These are phyloP conservation scores for Toxicodendron radicans DNA, from an alignment of 345 rosid species.

Conservation along the genomic window DNA sequence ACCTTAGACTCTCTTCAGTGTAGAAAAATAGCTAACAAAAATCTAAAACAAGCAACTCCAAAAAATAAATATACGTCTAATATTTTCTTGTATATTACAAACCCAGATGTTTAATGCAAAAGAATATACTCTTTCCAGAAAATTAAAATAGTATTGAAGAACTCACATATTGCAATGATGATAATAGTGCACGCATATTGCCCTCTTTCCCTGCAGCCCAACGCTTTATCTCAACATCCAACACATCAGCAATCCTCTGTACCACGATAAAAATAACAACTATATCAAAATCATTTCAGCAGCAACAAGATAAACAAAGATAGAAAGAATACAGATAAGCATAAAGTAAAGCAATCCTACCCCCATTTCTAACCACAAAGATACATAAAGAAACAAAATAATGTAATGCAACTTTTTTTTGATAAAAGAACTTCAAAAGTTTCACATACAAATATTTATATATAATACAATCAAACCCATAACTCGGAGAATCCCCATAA, in stretches of 20 bases:
- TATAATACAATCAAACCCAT: neutral
- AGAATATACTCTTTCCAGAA: neutral
- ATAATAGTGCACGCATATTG: conserved; percentile 85
- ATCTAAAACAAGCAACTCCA: neutral
- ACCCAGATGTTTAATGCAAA: neutral
- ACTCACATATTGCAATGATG: conserved; percentile 80
- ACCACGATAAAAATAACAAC: conserved; percentile 24
- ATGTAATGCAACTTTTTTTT: neutral
- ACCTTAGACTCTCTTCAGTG: neutral
- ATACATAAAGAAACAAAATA: neutral
- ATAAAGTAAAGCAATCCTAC: neutral
- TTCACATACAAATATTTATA: no score
- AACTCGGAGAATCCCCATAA: neutral
- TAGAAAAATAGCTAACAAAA: neutral
- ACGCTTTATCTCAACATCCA: conserved; percentile 64
- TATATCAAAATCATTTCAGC: conserved; percentile 14
- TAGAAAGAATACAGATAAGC: neutral
- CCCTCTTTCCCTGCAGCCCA: conserved; percentile 97
- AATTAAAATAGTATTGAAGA: neutral
- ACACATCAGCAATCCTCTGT: conserved; percentile 76
- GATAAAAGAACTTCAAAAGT: no score
- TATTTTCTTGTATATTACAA: conserved; percentile 12
- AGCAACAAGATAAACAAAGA: neutral
- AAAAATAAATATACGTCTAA: no score
- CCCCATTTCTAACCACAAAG: neutral